Evolutionary conservation across 2,329 filamentous ascomycete genomes (phyloP), one percentile per base, ranked within the genome.

Genomic region (Basipetospora chlamydospora): DNA sequence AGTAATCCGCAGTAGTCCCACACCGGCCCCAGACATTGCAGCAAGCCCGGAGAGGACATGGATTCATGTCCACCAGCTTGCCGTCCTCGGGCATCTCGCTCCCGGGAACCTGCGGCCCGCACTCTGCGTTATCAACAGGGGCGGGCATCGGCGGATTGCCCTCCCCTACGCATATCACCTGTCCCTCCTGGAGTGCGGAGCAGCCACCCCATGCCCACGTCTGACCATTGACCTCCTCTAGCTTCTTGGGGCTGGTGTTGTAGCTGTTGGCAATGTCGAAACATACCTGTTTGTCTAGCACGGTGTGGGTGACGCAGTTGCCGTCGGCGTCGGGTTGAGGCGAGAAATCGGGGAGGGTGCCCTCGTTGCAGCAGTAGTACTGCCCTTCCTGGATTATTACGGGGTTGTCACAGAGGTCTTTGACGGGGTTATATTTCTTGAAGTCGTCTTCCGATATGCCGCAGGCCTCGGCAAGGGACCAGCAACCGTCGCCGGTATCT

Each of bases 21-120:
- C 65, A 69, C 32, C 60, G 52, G 1, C 64, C 65, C 50, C 59
- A 62, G 26, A 52, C 48, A 39, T 59, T 44, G 40, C 51, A 51
- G 40, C 49, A 53, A 6, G 46, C 45, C 4, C 52, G 50, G 1
- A 54, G 40, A 2, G 46, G 49, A 17, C 53, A 56, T 1, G 47
- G 49, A 31, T 52, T 55, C 4, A 55, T 34, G 6, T 23, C 22
- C 11, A 6, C 22, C 1, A 43, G 22, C 6, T 23, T 11, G 6
- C 22, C 22, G 11, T 23, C 22, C 6, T 6, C 6, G 5, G 37
- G 26, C n/a, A 38, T 35, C 8, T 50, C 34, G 12, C 37, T 31
- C 2, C 31, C 33, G 16, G 46, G 48, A 32, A 21, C 16, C 25
- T 15, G 20, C 8, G 4, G 33, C 11, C 7, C 33, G 12, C 25